Base-by-base conservation (phyloP, 805 yeast species). In the Pichia eremophila region DNA sequence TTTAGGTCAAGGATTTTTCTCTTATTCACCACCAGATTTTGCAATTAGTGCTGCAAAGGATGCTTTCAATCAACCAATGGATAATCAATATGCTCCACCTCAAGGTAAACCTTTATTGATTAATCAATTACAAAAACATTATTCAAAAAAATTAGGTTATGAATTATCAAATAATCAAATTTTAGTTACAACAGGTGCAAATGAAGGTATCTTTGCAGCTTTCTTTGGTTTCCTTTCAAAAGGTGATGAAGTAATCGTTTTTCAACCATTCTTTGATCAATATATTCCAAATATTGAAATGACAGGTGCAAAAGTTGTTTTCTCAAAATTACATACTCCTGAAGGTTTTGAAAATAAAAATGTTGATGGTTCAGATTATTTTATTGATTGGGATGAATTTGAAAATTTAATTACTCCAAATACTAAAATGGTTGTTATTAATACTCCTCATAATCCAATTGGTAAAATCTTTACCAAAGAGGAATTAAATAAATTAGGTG, bases 211-310 rank as follows among this genome's bases (percentile, higher is more conserved):
- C 73, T 73, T 87, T 46, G 68, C 96, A 2, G 79, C 84, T 4
- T 81, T 90, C 62, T 83, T 88, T 49, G 99, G 95, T 0, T 83
- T 89, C 56, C 67, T 93, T 53, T 76, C 85, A 41, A 77, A 80
- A 2, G 97, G 95, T 22, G 99, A 93, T 59, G 99, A 93, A 65
- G 99, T 83, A 27, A 85, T 93, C 63, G 97, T 93, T 14, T 85
- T 93, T 61, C 95, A 91, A 66, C 99, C 99, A 3, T 93, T 89
- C 62, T 93, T 93, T 62, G 99, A 93, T 60, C 99, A 93, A 67
- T 93, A 93, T 67, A 86, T 93, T 54, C 80, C 97, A 48, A 91
- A 93, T 66, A 85, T 93, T 59, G 93, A 89, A 64, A 77, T 93
- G 70, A 81, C 95, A 6, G 98, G 98, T 35, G 99, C 96, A 39